phyloP scores from a whole-genome alignment of 2,329 filamentous ascomycete species.

The Tolypocladium tundrense region DNA sequence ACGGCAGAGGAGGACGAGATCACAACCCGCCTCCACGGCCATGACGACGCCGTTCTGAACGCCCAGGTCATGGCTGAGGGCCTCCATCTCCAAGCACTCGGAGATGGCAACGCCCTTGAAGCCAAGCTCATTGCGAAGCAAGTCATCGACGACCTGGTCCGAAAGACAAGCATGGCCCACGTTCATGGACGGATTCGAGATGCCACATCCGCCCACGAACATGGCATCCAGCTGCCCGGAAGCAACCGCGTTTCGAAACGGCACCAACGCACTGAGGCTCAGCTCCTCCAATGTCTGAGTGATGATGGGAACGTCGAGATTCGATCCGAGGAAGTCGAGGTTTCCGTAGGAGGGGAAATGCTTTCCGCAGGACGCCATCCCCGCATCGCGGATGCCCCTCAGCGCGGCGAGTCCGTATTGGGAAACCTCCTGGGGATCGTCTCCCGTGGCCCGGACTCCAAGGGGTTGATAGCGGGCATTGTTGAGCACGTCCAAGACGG shows the following conservation, averaged over 20 bases:
- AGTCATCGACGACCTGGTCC: slow-evolving; percentile 83
- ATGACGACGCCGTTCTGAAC: slow-evolving; percentile 94
- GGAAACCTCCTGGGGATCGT: slow-evolving; percentile 91
- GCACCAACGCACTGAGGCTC: slow-evolving; percentile 81
- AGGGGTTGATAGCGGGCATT: slow-evolving; percentile 87
- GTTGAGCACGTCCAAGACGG: slow-evolving; percentile 85
- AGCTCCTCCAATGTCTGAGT: slow-evolving; percentile 89
- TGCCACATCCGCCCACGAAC: slow-evolving; percentile 91
- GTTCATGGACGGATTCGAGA: slow-evolving; percentile 84
- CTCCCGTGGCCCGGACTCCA: slow-evolving; percentile 79
- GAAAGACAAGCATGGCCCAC: slow-evolving; percentile 92
- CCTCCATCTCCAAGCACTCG: slow-evolving; percentile 94
- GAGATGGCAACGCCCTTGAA: slow-evolving; percentile 92
- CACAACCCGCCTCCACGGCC: slow-evolving; percentile 93
- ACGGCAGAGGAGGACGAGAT: slow-evolving; percentile 79
- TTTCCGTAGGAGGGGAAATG: slow-evolving; percentile 97
- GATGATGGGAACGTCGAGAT: slow-evolving; percentile 86
- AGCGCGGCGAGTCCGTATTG: slow-evolving; percentile 85
- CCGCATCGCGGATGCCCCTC: slow-evolving; percentile 86
- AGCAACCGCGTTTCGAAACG: slow-evolving; percentile 81
- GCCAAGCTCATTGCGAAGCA: slow-evolving; percentile 77
- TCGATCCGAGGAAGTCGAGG: slow-evolving; percentile 84
- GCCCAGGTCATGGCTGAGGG: slow-evolving; percentile 89
- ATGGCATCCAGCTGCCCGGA: slow-evolving; percentile 78
- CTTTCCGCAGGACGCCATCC: slow-evolving; percentile 82